Evolutionary conservation across 805 yeast species (phyloP).

Genomic region (Wickerhamiella domercqiae): DNA sequence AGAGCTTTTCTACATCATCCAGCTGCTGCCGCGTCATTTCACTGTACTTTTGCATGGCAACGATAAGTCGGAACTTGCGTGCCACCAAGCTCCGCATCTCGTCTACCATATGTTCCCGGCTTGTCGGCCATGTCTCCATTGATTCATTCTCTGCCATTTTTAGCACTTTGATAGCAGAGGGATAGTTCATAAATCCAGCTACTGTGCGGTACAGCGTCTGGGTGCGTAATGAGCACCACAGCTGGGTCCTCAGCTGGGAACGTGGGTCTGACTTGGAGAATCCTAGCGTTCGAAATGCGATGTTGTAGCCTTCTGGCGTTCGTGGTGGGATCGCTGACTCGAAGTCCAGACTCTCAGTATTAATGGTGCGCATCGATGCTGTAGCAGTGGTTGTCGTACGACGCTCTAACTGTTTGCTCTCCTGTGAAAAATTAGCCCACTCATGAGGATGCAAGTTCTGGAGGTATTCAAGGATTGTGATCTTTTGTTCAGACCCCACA

Average conservation of each 20-base stretch:
- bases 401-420: constrained; percentile 23
- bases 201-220: constrained; percentile 76
- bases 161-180: constrained; percentile 53
- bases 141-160: constrained; percentile 45
- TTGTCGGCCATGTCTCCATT: not conserved
- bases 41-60: constrained; percentile 74
- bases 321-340: not conserved
- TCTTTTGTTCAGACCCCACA: constrained; percentile 47
- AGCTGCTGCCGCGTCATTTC: constrained; percentile 58
- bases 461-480: constrained; percentile 63
- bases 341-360: not conserved
- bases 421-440: constrained; percentile 69
- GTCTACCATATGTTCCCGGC: constrained; percentile 10
- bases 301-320: not conserved
- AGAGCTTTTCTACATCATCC: constrained; percentile 57
- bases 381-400: not conserved
- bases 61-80: constrained; percentile 66
- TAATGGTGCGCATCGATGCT: not conserved
- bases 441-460: constrained; percentile 57
- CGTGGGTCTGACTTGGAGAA: constrained; percentile 15
- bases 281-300: constrained; percentile 13
- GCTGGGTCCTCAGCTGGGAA: constrained; percentile 44
- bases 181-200: constrained; percentile 71
- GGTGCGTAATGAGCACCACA: constrained; percentile 75
- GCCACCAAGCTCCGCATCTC: constrained; percentile 50